These are phyloP conservation scores for Teratosphaeria epicoccoides DNA, from an alignment of 2,329 filamentous ascomycete genomes.

Conservation along the genomic window DNA sequence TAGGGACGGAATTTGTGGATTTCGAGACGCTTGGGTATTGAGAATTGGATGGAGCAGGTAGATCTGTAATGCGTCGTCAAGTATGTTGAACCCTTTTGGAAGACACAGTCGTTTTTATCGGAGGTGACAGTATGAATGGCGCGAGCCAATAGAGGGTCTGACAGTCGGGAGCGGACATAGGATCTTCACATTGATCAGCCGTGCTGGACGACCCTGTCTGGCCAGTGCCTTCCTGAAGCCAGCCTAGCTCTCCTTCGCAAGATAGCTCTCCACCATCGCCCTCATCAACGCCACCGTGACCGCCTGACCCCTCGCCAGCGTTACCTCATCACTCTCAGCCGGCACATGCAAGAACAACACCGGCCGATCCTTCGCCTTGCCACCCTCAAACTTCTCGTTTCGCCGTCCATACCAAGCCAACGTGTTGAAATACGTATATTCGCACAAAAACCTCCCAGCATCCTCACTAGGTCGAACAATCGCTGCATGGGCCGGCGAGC, in stretches of 20 bases:
- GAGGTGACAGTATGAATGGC: too few relatives aligned
- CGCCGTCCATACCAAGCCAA: conserved; percentile 26
- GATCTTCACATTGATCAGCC: too few relatives aligned
- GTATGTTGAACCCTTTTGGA: too few relatives aligned
- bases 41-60: too few relatives aligned
- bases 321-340: conserved; percentile 24
- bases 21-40: too few relatives aligned
- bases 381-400: conserved; percentile 12
- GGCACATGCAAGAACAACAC: conserved; percentile 36
- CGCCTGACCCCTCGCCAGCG: conserved; percentile 22
- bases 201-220: too few relatives aligned
- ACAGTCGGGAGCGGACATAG: too few relatives aligned
- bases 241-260: not conserved
- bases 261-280: conserved; percentile 27
- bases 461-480: conserved; percentile 30
- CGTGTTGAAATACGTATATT: conserved; percentile 35
- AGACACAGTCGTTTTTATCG: too few relatives aligned
- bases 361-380: conserved; percentile 16
- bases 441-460: conserved; percentile 34
- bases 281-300: conserved; percentile 23
- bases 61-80: too few relatives aligned
- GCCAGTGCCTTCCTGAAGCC: not conserved
- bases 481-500: conserved; percentile 16
- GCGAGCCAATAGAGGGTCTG: too few relatives aligned
- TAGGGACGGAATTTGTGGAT: too few relatives aligned